These are phyloP conservation scores for Lithohypha guttulata DNA, from an alignment of 2,329 filamentous ascomycete species.

Conservation along the genomic window DNA sequence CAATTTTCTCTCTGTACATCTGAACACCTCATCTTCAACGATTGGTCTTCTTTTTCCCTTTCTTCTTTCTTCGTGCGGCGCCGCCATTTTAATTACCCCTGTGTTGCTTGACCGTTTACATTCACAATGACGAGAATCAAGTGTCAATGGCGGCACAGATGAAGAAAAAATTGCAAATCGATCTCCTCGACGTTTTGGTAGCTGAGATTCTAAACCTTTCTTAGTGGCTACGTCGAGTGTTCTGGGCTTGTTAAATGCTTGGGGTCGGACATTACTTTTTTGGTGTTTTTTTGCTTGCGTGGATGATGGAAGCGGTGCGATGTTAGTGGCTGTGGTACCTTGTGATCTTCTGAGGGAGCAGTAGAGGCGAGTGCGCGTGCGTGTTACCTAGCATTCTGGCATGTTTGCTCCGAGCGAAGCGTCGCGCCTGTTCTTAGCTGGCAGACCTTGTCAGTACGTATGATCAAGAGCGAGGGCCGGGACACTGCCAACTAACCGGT, in stretches of 20 bases:
- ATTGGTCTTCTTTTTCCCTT: slow-evolving; percentile 21
- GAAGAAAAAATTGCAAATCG: slow-evolving; percentile 63
- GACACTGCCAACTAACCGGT: too few species aligned
- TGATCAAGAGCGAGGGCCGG: too few species aligned
- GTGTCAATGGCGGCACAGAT: slow-evolving; percentile 76
- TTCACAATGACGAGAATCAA: slow-evolving; percentile 42
- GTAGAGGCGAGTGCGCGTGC: too few species aligned
- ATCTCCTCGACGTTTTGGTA: slow-evolving; percentile 24
- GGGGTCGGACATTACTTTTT: slow-evolving; percentile 45
- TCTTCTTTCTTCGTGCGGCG: slow-evolving; percentile 66
- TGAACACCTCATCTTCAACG: too few species aligned
- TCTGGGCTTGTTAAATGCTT: slow-evolving; percentile 26
- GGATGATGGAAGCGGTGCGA: neutral
- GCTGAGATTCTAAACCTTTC: slow-evolving; percentile 26
- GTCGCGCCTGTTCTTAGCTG: too few species aligned
- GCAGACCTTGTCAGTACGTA: too few species aligned
- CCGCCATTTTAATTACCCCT: slow-evolving; percentile 58
- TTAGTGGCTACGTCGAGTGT: slow-evolving; percentile 25
- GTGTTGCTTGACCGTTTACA: slow-evolving; percentile 64
- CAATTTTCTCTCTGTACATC: too few species aligned
- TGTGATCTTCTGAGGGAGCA: too few species aligned
- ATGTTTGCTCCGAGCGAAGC: too few species aligned
- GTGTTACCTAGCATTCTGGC: too few species aligned
- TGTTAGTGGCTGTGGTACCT: too few species aligned
- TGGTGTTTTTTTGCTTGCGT: neutral